A percentile compares a stretch with the other conserved stretches of the same genome.
Evolutionary conservation across 2,329 filamentous ascomycete genomes (phyloP).

Genomic region (Elsinoe ampelina): DNA sequence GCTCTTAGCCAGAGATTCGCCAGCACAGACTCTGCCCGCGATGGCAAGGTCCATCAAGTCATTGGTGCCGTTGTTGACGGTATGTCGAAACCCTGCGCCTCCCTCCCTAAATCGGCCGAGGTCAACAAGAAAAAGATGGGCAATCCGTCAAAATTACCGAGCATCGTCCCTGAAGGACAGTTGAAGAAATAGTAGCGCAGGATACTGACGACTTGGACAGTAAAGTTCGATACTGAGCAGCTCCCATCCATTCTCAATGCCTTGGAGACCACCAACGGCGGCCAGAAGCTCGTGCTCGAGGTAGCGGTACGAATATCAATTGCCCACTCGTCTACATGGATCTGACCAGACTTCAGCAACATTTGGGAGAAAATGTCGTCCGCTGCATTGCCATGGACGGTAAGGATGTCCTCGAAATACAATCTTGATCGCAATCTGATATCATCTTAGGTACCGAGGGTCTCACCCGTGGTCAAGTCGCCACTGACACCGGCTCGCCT

Average conservation of each 20-base stretch:
- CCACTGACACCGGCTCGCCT: slow-evolving; percentile 80
- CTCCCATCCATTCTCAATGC: slow-evolving; percentile 97
- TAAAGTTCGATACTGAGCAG: slow-evolving; percentile 93
- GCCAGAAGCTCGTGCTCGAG: slow-evolving; percentile 90
- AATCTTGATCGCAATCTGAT: slow-evolving; percentile 5
- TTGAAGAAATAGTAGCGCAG: slow-evolving; percentile 6
- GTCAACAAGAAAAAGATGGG: slow-evolving; percentile 4
- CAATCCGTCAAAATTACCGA: not conserved
- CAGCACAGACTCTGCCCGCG: slow-evolving; percentile 46
- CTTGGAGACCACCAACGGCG: slow-evolving; percentile 81
- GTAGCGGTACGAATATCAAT: slow-evolving; percentile 64
- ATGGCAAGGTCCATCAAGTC: slow-evolving; percentile 67
- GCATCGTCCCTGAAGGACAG: not conserved
- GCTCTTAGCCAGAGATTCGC: slow-evolving; percentile 54
- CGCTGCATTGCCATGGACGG: slow-evolving; percentile 99
- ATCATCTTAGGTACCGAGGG: slow-evolving; percentile 76
- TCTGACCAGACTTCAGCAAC: slow-evolving; percentile 59
- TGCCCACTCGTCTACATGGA: slow-evolving; percentile 15
- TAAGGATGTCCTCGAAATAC: slow-evolving; percentile 38
- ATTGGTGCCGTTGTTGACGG: slow-evolving; percentile 99
- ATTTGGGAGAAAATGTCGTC: slow-evolving; percentile 98
- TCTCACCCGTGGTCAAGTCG: slow-evolving; percentile 86
- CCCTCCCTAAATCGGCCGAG: not conserved
- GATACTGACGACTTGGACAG: slow-evolving; percentile 38
- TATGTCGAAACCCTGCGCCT: slow-evolving; percentile 41